Evolutionary conservation across 2,329 filamentous ascomycete species (phyloP), one percentile per base, ranked within the genome.

Genomic region (Trichoderma harzianum): DNA sequence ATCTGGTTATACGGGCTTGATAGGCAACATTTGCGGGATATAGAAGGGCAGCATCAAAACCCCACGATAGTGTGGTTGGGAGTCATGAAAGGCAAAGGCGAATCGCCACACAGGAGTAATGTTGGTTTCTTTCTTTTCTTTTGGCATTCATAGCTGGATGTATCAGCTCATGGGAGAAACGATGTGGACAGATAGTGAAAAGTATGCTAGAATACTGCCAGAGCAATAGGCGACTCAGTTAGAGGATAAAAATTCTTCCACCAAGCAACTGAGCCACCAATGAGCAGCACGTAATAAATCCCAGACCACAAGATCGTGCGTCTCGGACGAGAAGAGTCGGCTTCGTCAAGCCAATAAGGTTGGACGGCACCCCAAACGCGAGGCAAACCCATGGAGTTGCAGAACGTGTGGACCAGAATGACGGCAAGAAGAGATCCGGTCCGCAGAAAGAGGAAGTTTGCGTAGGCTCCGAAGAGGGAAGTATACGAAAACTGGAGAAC

Each of bases 401-500:
- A 99, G 79, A 98, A 96, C 11, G 89, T 87, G 78, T 99, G 96
- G 6, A 93, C 91, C 24, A 91, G 78, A 68, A 95, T 90, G 36
- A 92, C 92, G 14, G 92, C 91, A 53, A 91, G 86, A 51, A 98
- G 82, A 62, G 92, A 97, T 4, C 94, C 94, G 0, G 94, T 97
- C 43, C 95, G 90, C 24, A 99, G 79, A 78, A 92, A 97, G 24
- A 98, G 78, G 77, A 98, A 99, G 0, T 93, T 94, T 5, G 93
- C 95, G 81, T 96, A 97, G 81, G 94, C 94, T 73, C 96, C 96
- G 78, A 99, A 99, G 6, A 98, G 82, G 7, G 93, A 95, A 0
- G 96, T 99, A 82, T 97, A 99, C 5, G 87, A 85, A 77, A 99
- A 92, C 79, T 98, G 96, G 75, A 98, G 87, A 12, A 94, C 75